phyloP scores from a whole-genome alignment of 257 asterid genomes.

The Gentiana dahurica region DNA sequence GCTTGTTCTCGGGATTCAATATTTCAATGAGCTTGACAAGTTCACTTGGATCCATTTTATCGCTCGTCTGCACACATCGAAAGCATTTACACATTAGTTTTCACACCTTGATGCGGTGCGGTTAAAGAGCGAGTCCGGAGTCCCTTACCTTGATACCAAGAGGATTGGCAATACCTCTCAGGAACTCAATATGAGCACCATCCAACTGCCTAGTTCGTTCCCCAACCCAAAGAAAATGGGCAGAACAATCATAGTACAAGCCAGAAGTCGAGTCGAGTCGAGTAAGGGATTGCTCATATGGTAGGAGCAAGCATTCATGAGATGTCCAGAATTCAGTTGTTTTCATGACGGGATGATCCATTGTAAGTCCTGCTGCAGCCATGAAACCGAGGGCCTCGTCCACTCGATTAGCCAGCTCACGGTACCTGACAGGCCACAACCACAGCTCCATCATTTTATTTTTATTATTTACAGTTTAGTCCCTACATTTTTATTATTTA shows the following conservation, averaged over 20 bases:
- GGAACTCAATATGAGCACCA: slow-evolving; percentile 76
- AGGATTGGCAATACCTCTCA: slow-evolving; percentile 73
- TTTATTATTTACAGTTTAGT: too few relatives aligned
- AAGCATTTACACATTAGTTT: not conserved
- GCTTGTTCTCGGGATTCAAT: slow-evolving; percentile 59
- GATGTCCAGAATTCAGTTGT: slow-evolving; percentile 79
- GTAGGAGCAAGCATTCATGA: slow-evolving; percentile 74
- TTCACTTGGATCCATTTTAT: slow-evolving; percentile 69
- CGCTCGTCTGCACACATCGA: slow-evolving; percentile 46
- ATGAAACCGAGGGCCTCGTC: slow-evolving; percentile 83
- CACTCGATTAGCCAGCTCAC: slow-evolving; percentile 62
- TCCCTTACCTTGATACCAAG: slow-evolving; percentile 54
- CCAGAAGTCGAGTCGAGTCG: slow-evolving; percentile 74
- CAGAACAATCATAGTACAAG: slow-evolving; percentile 65
- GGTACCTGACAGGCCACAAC: slow-evolving; percentile 38
- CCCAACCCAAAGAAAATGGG: slow-evolving; percentile 74
- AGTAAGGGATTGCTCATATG: slow-evolving; percentile 73
- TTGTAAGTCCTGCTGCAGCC: slow-evolving; percentile 71
- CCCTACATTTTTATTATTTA: too few relatives aligned
- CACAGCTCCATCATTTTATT: too few relatives aligned
- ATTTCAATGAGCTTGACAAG: slow-evolving; percentile 70
- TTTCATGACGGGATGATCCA: slow-evolving; percentile 64
- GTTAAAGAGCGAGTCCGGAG: too few relatives aligned
- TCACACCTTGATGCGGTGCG: not conserved
- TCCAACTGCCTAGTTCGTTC: slow-evolving; percentile 76